Evolutionary conservation across 2,329 filamentous ascomycete genomes (phyloP), one percentile per base, ranked within the genome.

Genomic region (Hypomyces rosellus): DNA sequence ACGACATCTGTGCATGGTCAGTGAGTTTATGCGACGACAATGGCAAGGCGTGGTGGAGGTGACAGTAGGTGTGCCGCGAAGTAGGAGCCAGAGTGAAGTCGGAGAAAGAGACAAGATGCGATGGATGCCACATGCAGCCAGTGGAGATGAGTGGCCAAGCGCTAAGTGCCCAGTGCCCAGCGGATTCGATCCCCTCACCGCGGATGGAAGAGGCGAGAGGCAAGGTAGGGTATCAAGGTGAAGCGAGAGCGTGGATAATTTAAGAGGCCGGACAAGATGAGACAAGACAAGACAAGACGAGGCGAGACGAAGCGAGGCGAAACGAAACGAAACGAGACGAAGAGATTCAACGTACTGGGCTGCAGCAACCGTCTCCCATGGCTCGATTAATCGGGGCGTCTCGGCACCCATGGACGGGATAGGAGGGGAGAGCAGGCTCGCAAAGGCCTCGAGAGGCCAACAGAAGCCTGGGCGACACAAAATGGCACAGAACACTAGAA

Each of bases 291-390:
- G 16, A 13, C 15, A 20, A 20, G 15, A 20, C 37, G 20, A 20
- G 38, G 5, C 15, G 13, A 41, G 38, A 5, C 38, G 38, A 20
- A 13, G 16, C 41, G 9, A 30, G 13, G 14, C 13, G 14, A 12
- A 41, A 16, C 14, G 39, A 12, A 13, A 15, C 12, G 18, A 41
- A 41, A 16, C n/a, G 39, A 20, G 14, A 34, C 25, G 20, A 33
- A 22, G 34, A 39, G 22, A 30, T 13, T 52, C 43, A 47, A 70
- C 73, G 65, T 63, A 76, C 74, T 70, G 70, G 65, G 64, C 62
- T 67, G 64, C 68, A 61, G 63, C 64, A 66, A 65, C 63, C 67
- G 64, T 70, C 65, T 70, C 72, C 74, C 74, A 76, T 76, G 68
- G 67, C 68, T 74, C 67, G 69, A 71, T 69, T 64, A 63, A 65